Evolutionary conservation across 805 yeast genomes (phyloP).

Genomic region (Kuraishia hungarica): DNA sequence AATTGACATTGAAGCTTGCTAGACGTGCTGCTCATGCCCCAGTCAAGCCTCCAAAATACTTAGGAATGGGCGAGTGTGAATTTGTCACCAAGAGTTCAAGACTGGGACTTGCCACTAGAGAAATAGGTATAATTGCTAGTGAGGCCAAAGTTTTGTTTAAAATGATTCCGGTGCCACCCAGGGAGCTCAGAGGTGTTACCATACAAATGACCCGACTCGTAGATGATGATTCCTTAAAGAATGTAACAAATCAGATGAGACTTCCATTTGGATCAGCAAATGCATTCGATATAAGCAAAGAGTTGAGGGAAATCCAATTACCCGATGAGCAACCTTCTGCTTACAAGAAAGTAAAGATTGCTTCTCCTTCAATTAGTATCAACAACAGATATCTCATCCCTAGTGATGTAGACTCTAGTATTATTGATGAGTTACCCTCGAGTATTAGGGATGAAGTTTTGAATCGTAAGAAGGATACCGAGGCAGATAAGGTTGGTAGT

Average conservation of each 20-base stretch:
- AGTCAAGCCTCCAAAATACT: conserved; percentile 60
- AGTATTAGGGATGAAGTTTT: neutral
- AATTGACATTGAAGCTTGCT: conserved; percentile 59
- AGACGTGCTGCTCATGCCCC: conserved; percentile 62
- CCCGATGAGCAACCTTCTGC: neutral
- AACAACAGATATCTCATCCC: neutral
- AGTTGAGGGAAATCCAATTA: conserved; percentile 3
- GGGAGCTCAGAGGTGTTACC: conserved; percentile 73
- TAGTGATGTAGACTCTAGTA: neutral
- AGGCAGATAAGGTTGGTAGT: conserved; percentile 12
- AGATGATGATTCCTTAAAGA: conserved; percentile 19
- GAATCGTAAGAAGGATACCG: conserved; percentile 7
- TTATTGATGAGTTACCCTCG: neutral
- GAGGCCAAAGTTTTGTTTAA: conserved; percentile 52
- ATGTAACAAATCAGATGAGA: conserved; percentile 21
- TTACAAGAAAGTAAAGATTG: too few relatives aligned
- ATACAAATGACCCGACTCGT: conserved; percentile 55
- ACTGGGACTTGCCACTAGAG: conserved; percentile 55
- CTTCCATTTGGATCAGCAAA: conserved; percentile 22
- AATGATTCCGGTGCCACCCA: conserved; percentile 48
- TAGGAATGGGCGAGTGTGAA: conserved; percentile 84
- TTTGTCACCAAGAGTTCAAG: conserved; percentile 47
- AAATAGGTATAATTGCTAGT: conserved; percentile 49
- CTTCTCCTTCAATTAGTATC: too few relatives aligned
- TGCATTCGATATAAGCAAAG: conserved; percentile 3